Conservation (phyloP, 2,329 filamentous ascomycete genomes). For the Stromatinia cepivora region DNA sequence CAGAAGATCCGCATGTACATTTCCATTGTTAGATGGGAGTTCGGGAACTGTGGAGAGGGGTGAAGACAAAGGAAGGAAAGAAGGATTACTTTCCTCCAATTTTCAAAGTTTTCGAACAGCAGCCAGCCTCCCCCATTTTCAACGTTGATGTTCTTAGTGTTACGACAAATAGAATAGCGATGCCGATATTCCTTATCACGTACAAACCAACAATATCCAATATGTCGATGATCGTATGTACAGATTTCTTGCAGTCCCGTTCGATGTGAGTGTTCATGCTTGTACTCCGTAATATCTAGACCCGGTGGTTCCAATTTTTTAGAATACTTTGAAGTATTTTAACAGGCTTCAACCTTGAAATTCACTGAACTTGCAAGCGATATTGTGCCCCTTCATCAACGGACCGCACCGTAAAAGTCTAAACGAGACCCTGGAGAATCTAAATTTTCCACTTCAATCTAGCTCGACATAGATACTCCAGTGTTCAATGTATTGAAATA, state of each 20-base stretch:
- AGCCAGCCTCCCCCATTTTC: conserved; percentile 1
- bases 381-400: conserved; percentile 13
- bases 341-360: conserved; percentile 14
- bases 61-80: not conserved
- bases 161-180: not conserved
- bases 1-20: not conserved
- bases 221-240: conserved; percentile 10
- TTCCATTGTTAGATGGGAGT: not conserved
- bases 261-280: conserved; percentile 18
- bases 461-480: not conserved
- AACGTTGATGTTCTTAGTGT: not conserved
- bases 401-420: conserved; percentile 15
- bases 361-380: not conserved
- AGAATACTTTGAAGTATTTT: not conserved
- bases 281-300: not conserved
- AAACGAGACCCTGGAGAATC: conserved; percentile 11
- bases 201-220: conserved; percentile 7
- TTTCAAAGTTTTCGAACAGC: not conserved
- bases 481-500: not conserved
- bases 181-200: conserved; percentile 6
- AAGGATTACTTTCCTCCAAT: not conserved
- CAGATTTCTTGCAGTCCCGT: conserved; percentile 19
- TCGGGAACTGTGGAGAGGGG: conserved; percentile 6
- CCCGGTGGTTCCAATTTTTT: not conserved
- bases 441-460: not conserved